These are phyloP conservation scores for Hypoxylon sp. DNA, from an alignment of 2,329 filamentous ascomycete species.

Conservation along the genomic window DNA sequence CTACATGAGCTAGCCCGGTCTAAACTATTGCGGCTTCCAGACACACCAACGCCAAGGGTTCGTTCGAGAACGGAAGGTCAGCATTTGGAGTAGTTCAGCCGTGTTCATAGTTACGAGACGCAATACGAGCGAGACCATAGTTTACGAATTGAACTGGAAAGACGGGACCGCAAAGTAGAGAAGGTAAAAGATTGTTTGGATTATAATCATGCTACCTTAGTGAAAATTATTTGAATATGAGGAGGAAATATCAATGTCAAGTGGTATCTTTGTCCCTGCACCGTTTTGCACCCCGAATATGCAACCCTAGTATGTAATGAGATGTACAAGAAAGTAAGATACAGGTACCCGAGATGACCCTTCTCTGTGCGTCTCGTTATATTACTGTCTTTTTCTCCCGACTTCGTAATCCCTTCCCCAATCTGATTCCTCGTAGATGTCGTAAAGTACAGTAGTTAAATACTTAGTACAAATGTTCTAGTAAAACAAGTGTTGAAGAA, in stretches of 20 bases:
- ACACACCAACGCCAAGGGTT: slow-evolving; percentile 7
- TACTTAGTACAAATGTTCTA: slow-evolving; percentile 1
- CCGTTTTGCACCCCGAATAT: slow-evolving; percentile 42
- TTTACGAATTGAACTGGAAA: not conserved
- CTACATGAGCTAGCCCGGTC: not conserved
- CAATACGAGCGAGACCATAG: not conserved
- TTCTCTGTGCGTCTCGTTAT: slow-evolving; percentile 5
- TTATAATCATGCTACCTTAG: slow-evolving; percentile 4
- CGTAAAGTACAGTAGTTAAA: slow-evolving; percentile 13
- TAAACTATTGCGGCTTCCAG: slow-evolving; percentile 10
- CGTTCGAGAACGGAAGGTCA: slow-evolving; percentile 22
- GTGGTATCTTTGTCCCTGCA: slow-evolving; percentile 40
- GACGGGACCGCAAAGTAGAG: not conserved
- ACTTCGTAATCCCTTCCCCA: not conserved
- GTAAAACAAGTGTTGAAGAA: slow-evolving; percentile 28
- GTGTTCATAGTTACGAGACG: not conserved
- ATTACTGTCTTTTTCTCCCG: not conserved
- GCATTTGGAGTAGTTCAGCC: slow-evolving; percentile 11
- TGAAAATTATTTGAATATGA: not conserved
- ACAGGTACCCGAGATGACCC: slow-evolving; percentile 13
- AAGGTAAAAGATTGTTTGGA: slow-evolving; percentile 11
- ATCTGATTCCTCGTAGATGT: slow-evolving; percentile 3
- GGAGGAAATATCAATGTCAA: slow-evolving; percentile 32
- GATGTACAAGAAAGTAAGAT: slow-evolving; percentile 35
- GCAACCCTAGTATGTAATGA: slow-evolving; percentile 32